Conservation (phyloP, 768 basidiomycete species). For the Psilocybe subaeruginosa region DNA sequence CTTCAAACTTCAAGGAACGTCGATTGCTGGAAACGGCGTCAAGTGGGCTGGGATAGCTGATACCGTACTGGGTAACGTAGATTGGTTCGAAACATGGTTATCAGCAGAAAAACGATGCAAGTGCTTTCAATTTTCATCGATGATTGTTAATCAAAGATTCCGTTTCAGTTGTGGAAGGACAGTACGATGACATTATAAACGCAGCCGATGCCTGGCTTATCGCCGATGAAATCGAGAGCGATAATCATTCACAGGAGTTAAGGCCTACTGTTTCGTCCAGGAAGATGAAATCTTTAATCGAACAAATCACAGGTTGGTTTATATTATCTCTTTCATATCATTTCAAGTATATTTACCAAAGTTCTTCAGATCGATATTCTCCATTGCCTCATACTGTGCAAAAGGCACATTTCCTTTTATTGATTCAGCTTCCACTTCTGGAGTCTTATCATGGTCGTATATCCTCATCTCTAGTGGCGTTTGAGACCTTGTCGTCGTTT, state of each 20-base stretch:
- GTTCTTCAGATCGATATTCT: slow-evolving; percentile 78
- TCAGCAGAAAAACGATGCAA: slow-evolving; percentile 87
- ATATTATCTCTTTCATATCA: not conserved
- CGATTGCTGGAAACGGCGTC: slow-evolving; percentile 31
- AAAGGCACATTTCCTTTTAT: slow-evolving; percentile 80
- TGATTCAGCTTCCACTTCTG: slow-evolving; percentile 85
- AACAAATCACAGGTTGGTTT: slow-evolving; percentile 84
- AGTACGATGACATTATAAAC: slow-evolving; percentile 84
- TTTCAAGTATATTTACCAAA: not conserved
- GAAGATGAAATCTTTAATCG: slow-evolving; percentile 80
- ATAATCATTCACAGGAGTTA: slow-evolving; percentile 43
- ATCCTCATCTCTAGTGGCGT: slow-evolving; percentile 86
- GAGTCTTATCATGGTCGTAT: slow-evolving; percentile 79
- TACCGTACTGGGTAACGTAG: slow-evolving; percentile 77
- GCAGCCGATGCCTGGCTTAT: slow-evolving; percentile 87
- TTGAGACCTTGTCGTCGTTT: slow-evolving; percentile 87
- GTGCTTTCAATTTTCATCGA: slow-evolving; percentile 30
- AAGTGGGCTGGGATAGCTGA: slow-evolving; percentile 81
- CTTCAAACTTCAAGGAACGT: slow-evolving; percentile 63
- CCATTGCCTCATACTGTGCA: slow-evolving; percentile 80
- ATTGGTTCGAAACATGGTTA: slow-evolving; percentile 94
- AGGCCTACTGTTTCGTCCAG: slow-evolving; percentile 85
- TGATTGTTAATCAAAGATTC: not conserved
- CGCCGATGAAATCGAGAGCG: slow-evolving; percentile 56
- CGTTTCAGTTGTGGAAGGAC: slow-evolving; percentile 77